phyloP scores from a whole-genome alignment of 2,329 filamentous ascomycete genomes.

The Colletotrichum abscissum region DNA sequence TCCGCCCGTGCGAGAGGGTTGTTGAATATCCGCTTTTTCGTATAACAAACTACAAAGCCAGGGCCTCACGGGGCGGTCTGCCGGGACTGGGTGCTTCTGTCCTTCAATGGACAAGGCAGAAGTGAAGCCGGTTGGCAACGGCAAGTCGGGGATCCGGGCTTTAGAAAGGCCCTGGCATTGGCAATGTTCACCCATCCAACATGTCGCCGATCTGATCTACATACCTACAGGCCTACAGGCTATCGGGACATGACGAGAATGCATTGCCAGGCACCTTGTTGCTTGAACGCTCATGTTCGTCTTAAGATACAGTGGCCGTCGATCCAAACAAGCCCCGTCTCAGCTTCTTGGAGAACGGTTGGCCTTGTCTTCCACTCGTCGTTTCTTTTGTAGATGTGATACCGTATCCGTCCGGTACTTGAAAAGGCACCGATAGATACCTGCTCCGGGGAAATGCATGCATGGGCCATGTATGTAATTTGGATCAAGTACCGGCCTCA shows the following conservation, averaged over 20 bases:
- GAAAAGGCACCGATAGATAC: slow-evolving; percentile 10
- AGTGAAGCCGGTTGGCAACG: background rate
- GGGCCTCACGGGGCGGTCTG: slow-evolving; percentile 4
- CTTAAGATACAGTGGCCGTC: background rate
- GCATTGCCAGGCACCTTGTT: background rate
- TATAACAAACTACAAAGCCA: background rate
- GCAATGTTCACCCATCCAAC: background rate
- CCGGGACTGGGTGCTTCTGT: background rate
- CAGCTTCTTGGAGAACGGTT: slow-evolving; percentile 17
- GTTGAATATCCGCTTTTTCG: slow-evolving; percentile 18
- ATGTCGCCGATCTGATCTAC: background rate
- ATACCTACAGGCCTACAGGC: background rate
- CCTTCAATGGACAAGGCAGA: slow-evolving; percentile 16
- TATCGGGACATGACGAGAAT: background rate
- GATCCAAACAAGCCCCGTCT: slow-evolving; percentile 25
- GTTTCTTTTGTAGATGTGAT: slow-evolving; percentile 11
- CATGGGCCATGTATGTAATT: slow-evolving; percentile 30
- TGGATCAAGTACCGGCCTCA: slow-evolving; percentile 27
- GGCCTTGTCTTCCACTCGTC: background rate
- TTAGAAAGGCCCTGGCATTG: background rate
- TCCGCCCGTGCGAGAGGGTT: background rate
- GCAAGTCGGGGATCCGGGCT: slow-evolving; percentile 13
- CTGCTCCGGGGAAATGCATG: slow-evolving; percentile 25
- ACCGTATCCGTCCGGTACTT: slow-evolving; percentile 3
- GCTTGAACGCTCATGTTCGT: slow-evolving; percentile 12